Percentiles rank a stretch among this genome's conserved stretches.
These are phyloP conservation scores for Fraxinus floribunda DNA, from an alignment of 305 asterid genomes.

Conservation along the genomic window DNA sequence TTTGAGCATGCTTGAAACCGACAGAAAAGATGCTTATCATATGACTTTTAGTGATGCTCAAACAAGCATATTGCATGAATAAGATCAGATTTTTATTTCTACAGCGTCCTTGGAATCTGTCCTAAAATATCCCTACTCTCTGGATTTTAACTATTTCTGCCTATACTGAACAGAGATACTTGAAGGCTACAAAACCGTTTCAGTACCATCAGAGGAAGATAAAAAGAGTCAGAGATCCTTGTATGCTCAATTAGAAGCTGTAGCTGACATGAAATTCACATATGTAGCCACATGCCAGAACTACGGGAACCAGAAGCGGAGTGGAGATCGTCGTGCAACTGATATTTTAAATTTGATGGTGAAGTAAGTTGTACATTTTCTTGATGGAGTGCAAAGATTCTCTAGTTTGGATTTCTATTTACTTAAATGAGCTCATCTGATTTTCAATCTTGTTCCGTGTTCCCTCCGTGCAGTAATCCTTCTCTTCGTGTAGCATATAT, in stretches of 20 bases:
- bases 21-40: conserved; percentile 5
- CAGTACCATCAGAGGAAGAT: conserved; percentile 80
- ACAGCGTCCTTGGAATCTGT: not conserved
- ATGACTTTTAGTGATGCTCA: not conserved
- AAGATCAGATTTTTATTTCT: not conserved
- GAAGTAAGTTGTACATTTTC: conserved; percentile 60
- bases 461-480: conserved; percentile 65
- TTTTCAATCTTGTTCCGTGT: conserved; percentile 20
- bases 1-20: not conserved
- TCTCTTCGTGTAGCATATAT: conserved; percentile 98
- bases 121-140: not conserved
- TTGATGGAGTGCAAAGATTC: conserved; percentile 14
- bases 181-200: conserved; percentile 78
- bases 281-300: conserved; percentile 98
- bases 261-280: conserved; percentile 98
- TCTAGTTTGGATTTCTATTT: not conserved
- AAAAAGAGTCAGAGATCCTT: conserved; percentile 91
- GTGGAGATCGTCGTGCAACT: conserved; percentile 98
- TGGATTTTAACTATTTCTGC: conserved; percentile 22
- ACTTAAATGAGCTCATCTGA: conserved; percentile 24
- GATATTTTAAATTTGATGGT: conserved; percentile 98
- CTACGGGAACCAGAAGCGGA: conserved; percentile 93
- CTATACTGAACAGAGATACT: conserved; percentile 66
- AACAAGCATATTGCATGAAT: conserved; percentile 7
- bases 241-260: conserved; percentile 88